Percentiles rank a stretch among this genome's conserved stretches.
Evolutionary conservation across 2,329 filamentous ascomycete species (phyloP).

Genomic region (Diaporthe helianthi): DNA sequence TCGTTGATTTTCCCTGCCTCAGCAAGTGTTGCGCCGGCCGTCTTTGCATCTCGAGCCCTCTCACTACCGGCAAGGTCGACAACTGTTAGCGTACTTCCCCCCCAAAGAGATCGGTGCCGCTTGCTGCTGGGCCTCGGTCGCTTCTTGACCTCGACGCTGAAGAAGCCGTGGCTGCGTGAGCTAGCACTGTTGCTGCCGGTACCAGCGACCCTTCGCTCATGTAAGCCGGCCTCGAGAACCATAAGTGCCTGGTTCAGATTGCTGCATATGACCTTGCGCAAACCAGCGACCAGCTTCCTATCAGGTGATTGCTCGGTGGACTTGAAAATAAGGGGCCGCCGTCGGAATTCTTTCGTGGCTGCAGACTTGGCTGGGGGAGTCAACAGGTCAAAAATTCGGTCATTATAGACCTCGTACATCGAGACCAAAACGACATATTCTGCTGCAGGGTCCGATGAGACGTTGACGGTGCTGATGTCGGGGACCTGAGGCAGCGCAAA

Average conservation of each 20-base stretch:
- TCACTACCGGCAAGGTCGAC: conserved; percentile 95
- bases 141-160: conserved; percentile 94
- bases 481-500: conserved; percentile 77
- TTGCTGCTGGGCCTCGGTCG: conserved; percentile 52
- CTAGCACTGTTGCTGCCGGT: conserved; percentile 94
- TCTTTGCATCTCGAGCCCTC: conserved; percentile 91
- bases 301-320: conserved; percentile 86
- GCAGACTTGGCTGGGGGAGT: conserved; percentile 66
- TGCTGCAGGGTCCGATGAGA: conserved; percentile 70
- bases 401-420: conserved; percentile 99
- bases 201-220: conserved; percentile 85
- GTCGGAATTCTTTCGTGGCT: conserved; percentile 72
- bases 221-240: conserved; percentile 87
- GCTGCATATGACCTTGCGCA: conserved; percentile 88
- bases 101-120: conserved; percentile 68
- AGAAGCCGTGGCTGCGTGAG: conserved; percentile 94
- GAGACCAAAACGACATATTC: conserved; percentile 91
- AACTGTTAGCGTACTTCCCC: conserved; percentile 80
- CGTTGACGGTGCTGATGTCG: conserved; percentile 73
- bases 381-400: conserved; percentile 93
- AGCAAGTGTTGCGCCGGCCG: conserved; percentile 86
- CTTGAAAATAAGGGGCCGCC: conserved; percentile 90
- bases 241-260: conserved; percentile 84
- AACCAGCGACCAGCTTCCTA: conserved; percentile 90
- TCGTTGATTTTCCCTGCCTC: conserved; percentile 99